Evolutionary conservation across 768 basidiomycete species (phyloP).

Genomic region (Lactifluus echinatus): DNA sequence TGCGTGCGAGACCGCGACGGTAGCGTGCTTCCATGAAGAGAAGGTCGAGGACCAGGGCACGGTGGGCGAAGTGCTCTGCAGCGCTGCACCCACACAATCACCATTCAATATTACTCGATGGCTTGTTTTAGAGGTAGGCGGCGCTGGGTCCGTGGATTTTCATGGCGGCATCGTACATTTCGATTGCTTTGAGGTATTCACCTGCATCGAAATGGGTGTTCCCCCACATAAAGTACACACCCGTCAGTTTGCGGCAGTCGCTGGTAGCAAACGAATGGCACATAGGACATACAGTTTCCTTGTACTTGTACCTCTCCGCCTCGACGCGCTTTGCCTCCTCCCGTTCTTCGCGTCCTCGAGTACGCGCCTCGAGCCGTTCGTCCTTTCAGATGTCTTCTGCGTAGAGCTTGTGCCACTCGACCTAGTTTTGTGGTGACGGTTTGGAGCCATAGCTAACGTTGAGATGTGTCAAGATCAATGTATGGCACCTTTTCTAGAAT

Average conservation of each 20-base stretch:
- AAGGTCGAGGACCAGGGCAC: conserved; percentile 22
- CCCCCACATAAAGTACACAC: conserved; percentile 31
- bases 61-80: not conserved
- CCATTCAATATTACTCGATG: no score
- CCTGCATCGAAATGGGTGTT: conserved; percentile 34
- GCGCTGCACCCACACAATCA: not conserved
- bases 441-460: not conserved
- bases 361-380: not conserved
- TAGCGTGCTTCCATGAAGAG: conserved; percentile 30
- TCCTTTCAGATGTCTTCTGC: not conserved
- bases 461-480: not conserved
- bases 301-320: not conserved
- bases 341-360: not conserved
- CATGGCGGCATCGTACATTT: conserved; percentile 35
- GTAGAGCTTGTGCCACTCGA: not conserved
- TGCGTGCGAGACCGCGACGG: conserved; percentile 29
- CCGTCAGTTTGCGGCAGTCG: no score
- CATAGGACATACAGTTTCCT: conserved; percentile 1
- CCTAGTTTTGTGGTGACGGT: not conserved
- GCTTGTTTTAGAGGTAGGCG: conserved; percentile 34
- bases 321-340: not conserved
- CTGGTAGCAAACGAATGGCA: no score
- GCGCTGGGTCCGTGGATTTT: conserved; percentile 32
- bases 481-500: no score
- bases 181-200: conserved; percentile 32